Evolutionary conservation across 2,329 filamentous ascomycete genomes (phyloP).

Genomic region (Alternaria panax): DNA sequence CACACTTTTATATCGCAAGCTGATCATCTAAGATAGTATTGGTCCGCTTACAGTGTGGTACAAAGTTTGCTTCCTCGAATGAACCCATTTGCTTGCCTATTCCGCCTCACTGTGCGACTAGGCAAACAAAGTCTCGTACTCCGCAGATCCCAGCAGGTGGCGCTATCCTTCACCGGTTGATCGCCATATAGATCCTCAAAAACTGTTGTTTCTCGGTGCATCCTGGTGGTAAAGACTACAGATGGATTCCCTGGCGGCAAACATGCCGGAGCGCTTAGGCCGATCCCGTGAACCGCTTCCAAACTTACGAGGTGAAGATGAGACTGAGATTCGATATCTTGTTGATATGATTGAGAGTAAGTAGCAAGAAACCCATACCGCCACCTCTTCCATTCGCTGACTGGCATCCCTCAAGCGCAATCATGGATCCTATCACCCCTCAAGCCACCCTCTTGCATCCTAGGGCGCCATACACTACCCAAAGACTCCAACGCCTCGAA

Average conservation of each 20-base stretch:
- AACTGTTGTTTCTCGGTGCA: background rate
- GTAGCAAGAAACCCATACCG: background rate
- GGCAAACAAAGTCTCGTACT: background rate
- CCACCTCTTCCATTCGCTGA: background rate
- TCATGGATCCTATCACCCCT: constrained; percentile 21
- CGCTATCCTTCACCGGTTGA: constrained; percentile 1
- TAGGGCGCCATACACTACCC: constrained; percentile 22
- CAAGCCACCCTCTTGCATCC: constrained; percentile 17
- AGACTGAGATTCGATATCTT: constrained; percentile 24
- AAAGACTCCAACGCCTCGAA: background rate
- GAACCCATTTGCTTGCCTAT: background rate
- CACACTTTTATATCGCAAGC: background rate
- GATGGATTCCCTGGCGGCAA: background rate
- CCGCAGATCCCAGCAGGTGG: background rate
- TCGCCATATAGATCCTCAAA: background rate
- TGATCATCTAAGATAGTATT: background rate
- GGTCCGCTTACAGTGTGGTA: background rate
- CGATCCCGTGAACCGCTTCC: constrained; percentile 9
- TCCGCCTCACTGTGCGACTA: constrained; percentile 1
- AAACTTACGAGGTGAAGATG: constrained; percentile 31
- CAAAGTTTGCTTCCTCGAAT: background rate
- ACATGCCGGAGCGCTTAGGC: constrained; percentile 1
- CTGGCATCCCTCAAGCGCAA: constrained; percentile 1
- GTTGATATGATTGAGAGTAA: constrained; percentile 26
- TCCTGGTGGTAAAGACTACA: background rate